Evolutionary conservation across 371 early-diverging fungal species (phyloP), one percentile per base, ranked within the genome.

Genomic region (Apophysomyces ossiformis): DNA sequence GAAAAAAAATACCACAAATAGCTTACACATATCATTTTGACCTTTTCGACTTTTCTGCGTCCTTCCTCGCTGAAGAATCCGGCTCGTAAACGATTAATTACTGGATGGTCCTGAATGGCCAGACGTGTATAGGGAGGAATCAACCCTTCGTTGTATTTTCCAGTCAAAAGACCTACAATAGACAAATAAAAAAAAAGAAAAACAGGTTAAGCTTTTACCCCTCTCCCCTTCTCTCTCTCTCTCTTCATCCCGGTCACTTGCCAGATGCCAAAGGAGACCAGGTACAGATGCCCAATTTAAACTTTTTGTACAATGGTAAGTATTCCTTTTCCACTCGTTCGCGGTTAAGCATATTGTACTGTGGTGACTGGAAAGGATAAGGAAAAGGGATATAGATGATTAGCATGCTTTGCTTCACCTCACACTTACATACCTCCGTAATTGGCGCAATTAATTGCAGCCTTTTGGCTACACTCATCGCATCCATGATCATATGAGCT

Each of bases 331-430:
- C 93, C 11, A 91, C 81, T 37, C 91, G 78, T 64, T 94, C 93
- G 7, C 95, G 89, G 69, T 92, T 87, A 63, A 94, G 79, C 92
- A 94, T 89, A 74, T 93, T 92, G 78, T 95, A 95, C 76, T 95
- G 93, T 11, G 92, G 89, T 70, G 93, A 92, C 81, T 93, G 88
- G 70, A 87, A 79, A 69, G 74, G 45, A 18, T 66, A 66, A 21
- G 43, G 16, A 58, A 38, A 57, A 4, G 13, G 41, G 32, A 41
- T 16, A 46, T 26, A 45, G 15, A 15, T 26, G 32, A 26, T 26
- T 26, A 26, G 1, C 0, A 26, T 26, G 32, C 32, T 26, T 26
- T 26, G 32, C 32, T 26, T 26, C 32, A 26, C 3, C 32, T 26
- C 32, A 26, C 3, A 26, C 32, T 2, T 2, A 26, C 32, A 26